phyloP scores from a whole-genome alignment of 2,329 filamentous ascomycete species.

The Aspergillus versicolor region DNA sequence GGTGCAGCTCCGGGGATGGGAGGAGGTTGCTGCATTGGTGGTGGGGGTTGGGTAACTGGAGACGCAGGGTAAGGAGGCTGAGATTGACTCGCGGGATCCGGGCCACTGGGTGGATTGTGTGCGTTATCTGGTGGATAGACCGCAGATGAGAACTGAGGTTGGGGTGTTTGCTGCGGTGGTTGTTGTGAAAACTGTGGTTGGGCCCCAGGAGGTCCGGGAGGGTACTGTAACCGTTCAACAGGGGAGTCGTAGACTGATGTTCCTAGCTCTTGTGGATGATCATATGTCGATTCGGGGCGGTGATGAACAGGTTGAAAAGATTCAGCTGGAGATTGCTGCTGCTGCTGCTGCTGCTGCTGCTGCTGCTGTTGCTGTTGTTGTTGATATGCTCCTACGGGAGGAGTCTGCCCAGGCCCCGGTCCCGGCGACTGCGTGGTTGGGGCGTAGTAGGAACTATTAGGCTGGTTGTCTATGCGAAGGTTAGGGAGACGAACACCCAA shows the following conservation, averaged over 20 bases:
- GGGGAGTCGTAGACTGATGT: slow-evolving; percentile 77
- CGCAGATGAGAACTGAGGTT: slow-evolving; percentile 42
- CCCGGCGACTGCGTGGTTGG: slow-evolving; percentile 42
- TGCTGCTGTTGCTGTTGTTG: slow-evolving; percentile 19
- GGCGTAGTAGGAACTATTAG: slow-evolving; percentile 60
- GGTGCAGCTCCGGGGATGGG: slow-evolving; percentile 32
- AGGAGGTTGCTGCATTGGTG: slow-evolving; percentile 36
- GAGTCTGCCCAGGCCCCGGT: slow-evolving; percentile 37
- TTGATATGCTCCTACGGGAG: slow-evolving; percentile 33
- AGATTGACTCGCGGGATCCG: slow-evolving; percentile 22
- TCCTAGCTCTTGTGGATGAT: slow-evolving; percentile 73
- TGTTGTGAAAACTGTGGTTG: slow-evolving; percentile 36
- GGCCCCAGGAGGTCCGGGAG: slow-evolving; percentile 23
- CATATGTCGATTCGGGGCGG: slow-evolving; percentile 67
- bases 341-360: slow-evolving; percentile 47
- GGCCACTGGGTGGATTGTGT: slow-evolving; percentile 20
- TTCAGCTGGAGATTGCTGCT: slow-evolving; percentile 43
- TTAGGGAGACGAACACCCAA: slow-evolving; percentile 25
- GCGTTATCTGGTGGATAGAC: slow-evolving; percentile 40
- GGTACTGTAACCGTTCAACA: slow-evolving; percentile 48
- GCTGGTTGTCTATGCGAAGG: slow-evolving; percentile 29
- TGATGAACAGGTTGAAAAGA: slow-evolving; percentile 48
- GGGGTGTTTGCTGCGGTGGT: slow-evolving; percentile 28
- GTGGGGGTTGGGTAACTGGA: slow-evolving; percentile 28
- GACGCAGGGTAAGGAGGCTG: slow-evolving; percentile 35